Percentiles rank a stretch among this genome's conserved stretches.
These are phyloP conservation scores for Solanum etuberosum DNA, from an alignment of 257 asterid genomes.

Conservation along the genomic window DNA sequence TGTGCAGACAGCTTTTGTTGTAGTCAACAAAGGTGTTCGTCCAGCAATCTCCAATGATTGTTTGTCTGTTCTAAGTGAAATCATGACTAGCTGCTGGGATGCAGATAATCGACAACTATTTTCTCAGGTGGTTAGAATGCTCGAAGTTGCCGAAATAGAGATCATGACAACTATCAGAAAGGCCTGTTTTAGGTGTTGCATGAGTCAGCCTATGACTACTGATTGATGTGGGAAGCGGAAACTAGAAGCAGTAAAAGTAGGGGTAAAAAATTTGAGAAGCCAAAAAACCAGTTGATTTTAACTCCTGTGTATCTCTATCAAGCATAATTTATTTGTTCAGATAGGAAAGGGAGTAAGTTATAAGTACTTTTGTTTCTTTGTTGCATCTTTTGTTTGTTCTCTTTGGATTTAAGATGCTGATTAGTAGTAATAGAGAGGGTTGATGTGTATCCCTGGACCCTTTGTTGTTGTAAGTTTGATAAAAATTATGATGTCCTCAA, in stretches of 20 bases:
- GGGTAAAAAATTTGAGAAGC: constrained; percentile 18
- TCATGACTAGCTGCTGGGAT: constrained; percentile 95
- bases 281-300: constrained; percentile 11
- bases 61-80: constrained; percentile 64
- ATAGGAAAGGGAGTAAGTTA: constrained; percentile 31
- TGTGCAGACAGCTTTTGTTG: constrained; percentile 95
- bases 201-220: constrained; percentile 69
- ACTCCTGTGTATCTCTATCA: constrained; percentile 48
- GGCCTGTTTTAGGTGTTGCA: constrained; percentile 98
- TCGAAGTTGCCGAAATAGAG: constrained; percentile 85
- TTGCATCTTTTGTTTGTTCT: constrained; percentile 2
- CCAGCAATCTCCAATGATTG: constrained; percentile 73
- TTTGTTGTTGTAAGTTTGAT: not conserved
- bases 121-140: constrained; percentile 72
- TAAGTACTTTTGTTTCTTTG: constrained; percentile 40
- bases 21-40: constrained; percentile 88
- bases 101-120: constrained; percentile 77
- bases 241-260: constrained; percentile 14
- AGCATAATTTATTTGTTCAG: constrained; percentile 39
- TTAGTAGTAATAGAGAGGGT: constrained; percentile 43
- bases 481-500: not conserved
- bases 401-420: constrained; percentile 28
- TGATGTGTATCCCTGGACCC: constrained; percentile 16
- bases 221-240: constrained; percentile 31
- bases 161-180: constrained; percentile 75